phyloP scores from a whole-genome alignment of 768 basidiomycete species.

The Leccinum disarticulatum region DNA sequence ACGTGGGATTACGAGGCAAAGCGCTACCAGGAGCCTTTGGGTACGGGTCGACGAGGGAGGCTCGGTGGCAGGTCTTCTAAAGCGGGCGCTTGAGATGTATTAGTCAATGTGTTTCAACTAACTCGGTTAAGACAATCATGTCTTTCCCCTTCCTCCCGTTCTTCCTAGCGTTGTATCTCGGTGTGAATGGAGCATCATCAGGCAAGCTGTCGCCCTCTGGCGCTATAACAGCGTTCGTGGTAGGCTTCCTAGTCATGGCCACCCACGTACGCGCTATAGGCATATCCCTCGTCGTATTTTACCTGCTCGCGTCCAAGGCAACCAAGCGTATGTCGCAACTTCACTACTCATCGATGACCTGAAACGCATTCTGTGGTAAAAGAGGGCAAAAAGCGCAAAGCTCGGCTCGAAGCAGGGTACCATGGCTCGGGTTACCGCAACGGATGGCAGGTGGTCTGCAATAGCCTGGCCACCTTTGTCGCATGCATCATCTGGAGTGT shows the following conservation, averaged over 20 bases:
- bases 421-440: constrained; percentile 71
- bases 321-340: constrained; percentile 63
- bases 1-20: constrained; percentile 53
- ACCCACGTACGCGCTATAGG: constrained; percentile 68
- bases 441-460: constrained; percentile 82
- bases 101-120: not conserved
- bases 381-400: constrained; percentile 78
- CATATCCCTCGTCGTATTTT: constrained; percentile 69
- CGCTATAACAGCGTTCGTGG: constrained; percentile 70
- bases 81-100: not conserved
- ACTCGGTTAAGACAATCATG: constrained; percentile 10
- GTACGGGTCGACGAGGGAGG: constrained; percentile 31
- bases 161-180: constrained; percentile 51
- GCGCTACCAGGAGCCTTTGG: constrained; percentile 39
- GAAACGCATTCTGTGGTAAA: not conserved
- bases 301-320: constrained; percentile 76
- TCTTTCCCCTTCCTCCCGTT: constrained; percentile 42
- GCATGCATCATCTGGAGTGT: constrained; percentile 66
- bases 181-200: constrained; percentile 68
- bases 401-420: constrained; percentile 74
- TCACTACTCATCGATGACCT: not conserved
- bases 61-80: not conserved
- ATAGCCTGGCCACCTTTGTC: constrained; percentile 63
- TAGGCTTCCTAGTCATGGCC: constrained; percentile 73
- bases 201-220: constrained; percentile 77